These are phyloP conservation scores for Babesia divergens DNA, from an alignment of 169 alveolate species.

Conservation along the genomic window DNA sequence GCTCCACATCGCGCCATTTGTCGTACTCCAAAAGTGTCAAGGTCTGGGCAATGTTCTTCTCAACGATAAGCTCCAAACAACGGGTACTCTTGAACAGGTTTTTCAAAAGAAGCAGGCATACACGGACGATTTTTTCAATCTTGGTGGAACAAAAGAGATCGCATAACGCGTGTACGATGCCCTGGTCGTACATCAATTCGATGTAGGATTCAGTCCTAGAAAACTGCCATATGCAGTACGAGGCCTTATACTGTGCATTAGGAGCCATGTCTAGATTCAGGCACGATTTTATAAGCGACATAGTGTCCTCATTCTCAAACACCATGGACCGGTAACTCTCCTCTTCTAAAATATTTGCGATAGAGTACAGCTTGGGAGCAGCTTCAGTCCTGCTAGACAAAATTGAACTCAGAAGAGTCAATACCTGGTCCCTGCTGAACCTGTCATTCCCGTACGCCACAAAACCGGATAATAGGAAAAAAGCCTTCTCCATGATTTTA, in stretches of 20 bases:
- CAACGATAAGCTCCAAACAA: slow-evolving; percentile 75
- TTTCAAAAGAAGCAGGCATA: slow-evolving; percentile 63
- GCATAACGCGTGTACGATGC: slow-evolving; percentile 57
- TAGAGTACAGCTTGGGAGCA: slow-evolving; percentile 45
- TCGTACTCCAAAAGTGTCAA: slow-evolving; percentile 79
- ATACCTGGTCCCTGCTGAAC: slow-evolving; percentile 30
- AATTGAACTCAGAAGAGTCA: slow-evolving; percentile 8
- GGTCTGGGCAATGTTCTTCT: slow-evolving; percentile 73
- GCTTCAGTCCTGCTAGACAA: slow-evolving; percentile 7
- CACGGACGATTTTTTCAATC: slow-evolving; percentile 71
- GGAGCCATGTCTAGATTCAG: slow-evolving; percentile 48
- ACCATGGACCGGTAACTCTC: slow-evolving; percentile 32
- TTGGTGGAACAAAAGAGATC: slow-evolving; percentile 67
- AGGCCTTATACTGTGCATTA: slow-evolving; percentile 72
- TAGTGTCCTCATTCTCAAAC: slow-evolving; percentile 56
- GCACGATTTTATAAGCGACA: slow-evolving; percentile 47
- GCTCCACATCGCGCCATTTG: slow-evolving; percentile 82
- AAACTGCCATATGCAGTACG: slow-evolving; percentile 71
- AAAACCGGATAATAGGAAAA: slow-evolving; percentile 43
- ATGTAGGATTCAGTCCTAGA: slow-evolving; percentile 65
- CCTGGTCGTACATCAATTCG: slow-evolving; percentile 59
- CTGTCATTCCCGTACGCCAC: slow-evolving; percentile 26
- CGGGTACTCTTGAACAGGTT: slow-evolving; percentile 64
- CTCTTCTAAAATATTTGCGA: slow-evolving; percentile 48
- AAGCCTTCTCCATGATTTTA: slow-evolving; percentile 38